These are phyloP conservation scores for Yarrowia sp. DNA, from an alignment of 805 yeast species.

Conservation along the genomic window DNA sequence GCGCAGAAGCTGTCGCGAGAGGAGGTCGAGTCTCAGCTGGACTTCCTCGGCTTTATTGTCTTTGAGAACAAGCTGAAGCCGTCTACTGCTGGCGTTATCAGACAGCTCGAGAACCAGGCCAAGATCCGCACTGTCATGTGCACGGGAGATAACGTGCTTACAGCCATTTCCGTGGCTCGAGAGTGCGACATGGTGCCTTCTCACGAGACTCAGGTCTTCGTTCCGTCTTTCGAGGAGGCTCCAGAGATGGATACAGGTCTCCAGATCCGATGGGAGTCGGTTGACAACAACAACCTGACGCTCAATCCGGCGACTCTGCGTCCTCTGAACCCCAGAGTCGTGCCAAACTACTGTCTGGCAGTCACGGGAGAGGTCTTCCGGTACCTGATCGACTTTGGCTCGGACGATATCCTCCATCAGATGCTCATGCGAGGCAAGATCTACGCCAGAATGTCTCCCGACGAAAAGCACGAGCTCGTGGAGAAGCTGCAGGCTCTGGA, in stretches of 20 bases:
- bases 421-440: constrained; percentile 71
- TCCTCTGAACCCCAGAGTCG: constrained; percentile 41
- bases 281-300: constrained; percentile 45
- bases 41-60: constrained; percentile 81
- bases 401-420: constrained; percentile 48
- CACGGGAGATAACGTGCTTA: constrained; percentile 93
- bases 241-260: constrained; percentile 24
- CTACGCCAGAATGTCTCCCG: constrained; percentile 98
- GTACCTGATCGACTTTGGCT: constrained; percentile 53
- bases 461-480: constrained; percentile 94
- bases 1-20: constrained; percentile 52
- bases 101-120: constrained; percentile 57
- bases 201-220: constrained; percentile 49
- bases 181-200: constrained; percentile 68
- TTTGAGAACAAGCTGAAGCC: constrained; percentile 88
- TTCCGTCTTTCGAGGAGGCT: constrained; percentile 62
- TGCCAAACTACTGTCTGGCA: constrained; percentile 63
- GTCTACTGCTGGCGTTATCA: constrained; percentile 60
- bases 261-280: constrained; percentile 42
- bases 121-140: constrained; percentile 87
- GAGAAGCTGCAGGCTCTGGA: constrained; percentile 80
- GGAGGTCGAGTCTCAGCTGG: constrained; percentile 64
- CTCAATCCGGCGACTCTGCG: constrained; percentile 64
- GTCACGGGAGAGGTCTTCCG: constrained; percentile 92
- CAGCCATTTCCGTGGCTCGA: constrained; percentile 89